Conservation (phyloP, 2,329 filamentous ascomycete genomes). For the Lasiodiplodia sp. region DNA sequence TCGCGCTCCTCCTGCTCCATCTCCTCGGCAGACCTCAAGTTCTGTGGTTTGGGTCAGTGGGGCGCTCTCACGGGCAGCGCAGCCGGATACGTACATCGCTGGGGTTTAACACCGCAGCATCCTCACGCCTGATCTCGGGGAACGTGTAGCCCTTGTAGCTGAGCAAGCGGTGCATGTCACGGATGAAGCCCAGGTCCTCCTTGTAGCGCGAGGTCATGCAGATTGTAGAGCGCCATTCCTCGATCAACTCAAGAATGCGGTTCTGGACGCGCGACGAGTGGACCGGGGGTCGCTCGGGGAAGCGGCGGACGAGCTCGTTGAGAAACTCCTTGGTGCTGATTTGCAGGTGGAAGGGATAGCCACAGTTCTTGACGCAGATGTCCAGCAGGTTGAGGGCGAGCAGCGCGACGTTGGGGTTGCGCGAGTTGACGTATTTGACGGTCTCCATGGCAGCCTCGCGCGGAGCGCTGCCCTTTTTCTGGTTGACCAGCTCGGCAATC, state of each 20-base stretch:
- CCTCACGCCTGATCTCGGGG: constrained; percentile 88
- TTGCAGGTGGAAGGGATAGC: constrained; percentile 97
- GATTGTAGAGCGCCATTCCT: constrained; percentile 98
- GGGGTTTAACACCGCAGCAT: constrained; percentile 94
- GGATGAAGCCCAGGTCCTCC: constrained; percentile 93
- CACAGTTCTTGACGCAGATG: constrained; percentile 99
- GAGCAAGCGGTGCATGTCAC: constrained; percentile 95
- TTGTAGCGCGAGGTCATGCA: constrained; percentile 98
- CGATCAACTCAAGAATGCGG: constrained; percentile 93
- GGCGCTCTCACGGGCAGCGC: not conserved
- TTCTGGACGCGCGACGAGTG: constrained; percentile 86
- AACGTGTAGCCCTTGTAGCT: constrained; percentile 98
- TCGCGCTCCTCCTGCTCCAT: constrained; percentile 98
- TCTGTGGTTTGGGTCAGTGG: constrained; percentile 62
- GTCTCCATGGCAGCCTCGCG: constrained; percentile 94
- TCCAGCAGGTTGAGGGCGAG: constrained; percentile 90
- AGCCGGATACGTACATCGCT: constrained; percentile 76
- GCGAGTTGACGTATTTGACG: constrained; percentile 93
- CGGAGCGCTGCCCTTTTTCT: constrained; percentile 91
- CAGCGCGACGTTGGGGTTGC: constrained; percentile 93
- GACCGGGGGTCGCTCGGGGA: constrained; percentile 90
- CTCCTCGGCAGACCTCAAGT: constrained; percentile 93
- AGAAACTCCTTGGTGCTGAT: constrained; percentile 99
- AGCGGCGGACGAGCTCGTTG: constrained; percentile 95
- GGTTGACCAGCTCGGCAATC: constrained; percentile 95